phyloP scores from a whole-genome alignment of 768 basidiomycete species.

The Mycena haematopus region DNA sequence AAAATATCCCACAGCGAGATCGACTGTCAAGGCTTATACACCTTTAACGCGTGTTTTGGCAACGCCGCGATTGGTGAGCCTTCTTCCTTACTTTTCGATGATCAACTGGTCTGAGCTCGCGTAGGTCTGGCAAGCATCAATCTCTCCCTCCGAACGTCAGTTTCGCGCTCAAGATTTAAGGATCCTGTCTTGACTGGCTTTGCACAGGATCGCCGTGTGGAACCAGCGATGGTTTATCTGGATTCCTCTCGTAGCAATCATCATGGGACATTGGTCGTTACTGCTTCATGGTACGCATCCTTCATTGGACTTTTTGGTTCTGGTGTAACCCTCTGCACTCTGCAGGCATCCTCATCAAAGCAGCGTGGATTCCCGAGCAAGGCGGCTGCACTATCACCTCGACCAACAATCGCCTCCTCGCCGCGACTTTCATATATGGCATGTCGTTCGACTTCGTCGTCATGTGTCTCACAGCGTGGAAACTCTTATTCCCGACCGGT shows the following conservation, averaged over 20 bases:
- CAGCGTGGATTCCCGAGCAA: constrained; percentile 53
- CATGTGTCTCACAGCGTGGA: constrained; percentile 64
- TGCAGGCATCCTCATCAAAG: constrained; percentile 64
- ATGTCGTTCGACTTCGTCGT: constrained; percentile 77
- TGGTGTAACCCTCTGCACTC: not conserved
- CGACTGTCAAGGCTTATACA: constrained; percentile 72
- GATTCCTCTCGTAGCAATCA: constrained; percentile 56
- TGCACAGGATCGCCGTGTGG: constrained; percentile 73
- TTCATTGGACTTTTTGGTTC: not conserved
- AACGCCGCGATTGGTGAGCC: constrained; percentile 63
- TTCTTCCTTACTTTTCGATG: not conserved
- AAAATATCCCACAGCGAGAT: constrained; percentile 45
- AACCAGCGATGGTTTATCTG: constrained; percentile 61
- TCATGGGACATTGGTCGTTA: constrained; percentile 76
- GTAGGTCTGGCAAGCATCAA: constrained; percentile 67
- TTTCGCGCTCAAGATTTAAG: not conserved
- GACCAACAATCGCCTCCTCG: constrained; percentile 65
- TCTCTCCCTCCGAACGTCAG: constrained; percentile 71
- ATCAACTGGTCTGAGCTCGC: not conserved
- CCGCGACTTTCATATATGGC: constrained; percentile 73
- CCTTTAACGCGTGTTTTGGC: constrained; percentile 68
- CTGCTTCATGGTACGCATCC: constrained; percentile 62
- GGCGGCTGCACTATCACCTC: constrained; percentile 65
- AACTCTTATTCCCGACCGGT: constrained; percentile 54
- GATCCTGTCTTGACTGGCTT: constrained; percentile 2